phyloP scores from a whole-genome alignment of 2,329 filamentous ascomycete genomes.

The Hortaea sp. region DNA sequence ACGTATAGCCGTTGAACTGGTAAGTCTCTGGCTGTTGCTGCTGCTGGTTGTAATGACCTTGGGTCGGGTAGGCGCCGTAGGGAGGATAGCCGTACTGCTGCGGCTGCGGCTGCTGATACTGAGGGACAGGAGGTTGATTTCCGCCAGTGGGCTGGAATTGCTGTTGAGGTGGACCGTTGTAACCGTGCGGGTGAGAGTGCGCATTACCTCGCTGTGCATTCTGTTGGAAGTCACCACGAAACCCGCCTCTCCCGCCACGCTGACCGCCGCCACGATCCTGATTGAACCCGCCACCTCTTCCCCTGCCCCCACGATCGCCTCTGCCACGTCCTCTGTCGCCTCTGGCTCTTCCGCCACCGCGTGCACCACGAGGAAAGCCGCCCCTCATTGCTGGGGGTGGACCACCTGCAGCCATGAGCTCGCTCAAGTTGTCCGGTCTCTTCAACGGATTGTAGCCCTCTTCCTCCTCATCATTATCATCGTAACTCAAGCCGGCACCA shows the following conservation, averaged over 20 bases:
- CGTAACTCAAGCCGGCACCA: slow-evolving; percentile 26
- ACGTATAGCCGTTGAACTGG: slow-evolving; percentile 58
- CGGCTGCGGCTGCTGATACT: slow-evolving; percentile 39
- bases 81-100: slow-evolving; percentile 3
- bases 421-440: slow-evolving; percentile 36
- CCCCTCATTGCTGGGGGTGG: slow-evolving; percentile 22
- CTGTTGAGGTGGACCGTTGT: slow-evolving; percentile 11
- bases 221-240: not conserved
- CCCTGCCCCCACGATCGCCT: slow-evolving; percentile 12
- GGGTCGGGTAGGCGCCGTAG: slow-evolving; percentile 20
- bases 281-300: slow-evolving; percentile 7
- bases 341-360: slow-evolving; percentile 16
- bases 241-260: slow-evolving; percentile 8
- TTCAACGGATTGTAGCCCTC: slow-evolving; percentile 40
- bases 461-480: slow-evolving; percentile 30
- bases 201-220: slow-evolving; percentile 10
- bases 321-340: slow-evolving; percentile 17
- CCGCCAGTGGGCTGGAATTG: slow-evolving; percentile 1
- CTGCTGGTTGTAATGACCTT: slow-evolving; percentile 34
- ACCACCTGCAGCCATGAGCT: slow-evolving; percentile 32
- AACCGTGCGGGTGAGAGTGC: slow-evolving; percentile 17
- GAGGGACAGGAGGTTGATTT: not conserved
- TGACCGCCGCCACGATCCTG: slow-evolving; percentile 5
- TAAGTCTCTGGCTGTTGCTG: slow-evolving; percentile 98
- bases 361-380: slow-evolving; percentile 5